A percentile compares a stretch with the other conserved stretches of the same genome.
Conservation (phyloP, 108 stramenopile species). For the Pelagomonas calceolata region DNA sequence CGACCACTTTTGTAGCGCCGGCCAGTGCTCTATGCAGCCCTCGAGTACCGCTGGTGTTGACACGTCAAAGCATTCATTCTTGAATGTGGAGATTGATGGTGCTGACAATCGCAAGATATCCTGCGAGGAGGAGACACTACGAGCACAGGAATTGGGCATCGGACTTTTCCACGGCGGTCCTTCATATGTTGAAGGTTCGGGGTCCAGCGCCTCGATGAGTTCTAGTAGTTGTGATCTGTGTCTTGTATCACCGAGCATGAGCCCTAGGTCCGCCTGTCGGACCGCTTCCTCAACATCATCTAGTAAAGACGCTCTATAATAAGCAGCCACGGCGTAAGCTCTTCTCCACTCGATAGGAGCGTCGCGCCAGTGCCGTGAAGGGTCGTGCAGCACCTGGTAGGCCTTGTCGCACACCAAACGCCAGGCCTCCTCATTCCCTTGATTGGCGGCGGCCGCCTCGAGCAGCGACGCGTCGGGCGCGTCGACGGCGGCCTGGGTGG, state of each 20-base stretch:
- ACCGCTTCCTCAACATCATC: too few species aligned
- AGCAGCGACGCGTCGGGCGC: too few species aligned
- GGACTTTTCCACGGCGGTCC: too few species aligned
- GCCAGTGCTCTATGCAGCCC: not conserved
- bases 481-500: too few species aligned
- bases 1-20: not conserved
- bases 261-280: not conserved
- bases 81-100: not conserved
- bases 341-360: not conserved
- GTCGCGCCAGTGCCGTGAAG: not conserved
- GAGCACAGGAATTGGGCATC: too few species aligned
- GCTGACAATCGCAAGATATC: not conserved
- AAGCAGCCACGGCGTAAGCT: not conserved
- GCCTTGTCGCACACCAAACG: not conserved
- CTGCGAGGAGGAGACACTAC: too few species aligned
- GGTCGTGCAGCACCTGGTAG: not conserved
- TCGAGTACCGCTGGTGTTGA: too few species aligned
- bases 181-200: too few species aligned
- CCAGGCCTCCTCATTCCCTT: too few species aligned
- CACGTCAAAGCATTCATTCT: not conserved
- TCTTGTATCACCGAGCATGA: not conserved
- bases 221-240: not conserved
- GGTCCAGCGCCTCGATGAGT: not conserved
- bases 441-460: too few species aligned
- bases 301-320: not conserved